Evolutionary conservation across 225 moss, liverwort and hornwort species (phyloP).

Genomic region (Marchantia paleacea): DNA sequence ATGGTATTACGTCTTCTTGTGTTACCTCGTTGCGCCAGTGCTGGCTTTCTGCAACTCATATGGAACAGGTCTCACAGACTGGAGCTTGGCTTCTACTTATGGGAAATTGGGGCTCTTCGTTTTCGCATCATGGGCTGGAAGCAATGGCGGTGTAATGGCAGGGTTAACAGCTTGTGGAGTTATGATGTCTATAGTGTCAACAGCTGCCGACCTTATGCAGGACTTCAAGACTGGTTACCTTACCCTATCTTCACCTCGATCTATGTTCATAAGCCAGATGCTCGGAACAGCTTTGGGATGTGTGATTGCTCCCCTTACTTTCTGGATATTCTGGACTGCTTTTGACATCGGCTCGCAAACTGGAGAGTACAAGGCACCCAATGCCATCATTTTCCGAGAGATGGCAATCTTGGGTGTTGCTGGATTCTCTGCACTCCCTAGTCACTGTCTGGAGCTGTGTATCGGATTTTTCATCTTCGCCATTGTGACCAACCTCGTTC

Average conservation of each 20-base stretch:
- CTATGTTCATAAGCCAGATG: constrained; percentile 93
- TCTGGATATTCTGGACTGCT: constrained; percentile 92
- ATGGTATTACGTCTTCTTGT: constrained; percentile 86
- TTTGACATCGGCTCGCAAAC: constrained; percentile 62
- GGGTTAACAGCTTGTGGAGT: constrained; percentile 77
- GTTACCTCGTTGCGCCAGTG: constrained; percentile 76
- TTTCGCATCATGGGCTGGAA: constrained; percentile 83
- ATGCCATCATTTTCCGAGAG: constrained; percentile 71
- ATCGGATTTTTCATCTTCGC: constrained; percentile 61
- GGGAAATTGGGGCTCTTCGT: constrained; percentile 91
- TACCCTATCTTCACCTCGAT: constrained; percentile 77
- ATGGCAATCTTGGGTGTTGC: constrained; percentile 85
- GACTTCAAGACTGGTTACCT: constrained; percentile 89
- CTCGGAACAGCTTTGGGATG: constrained; percentile 66
- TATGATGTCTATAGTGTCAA: constrained; percentile 81
- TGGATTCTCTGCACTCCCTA: constrained; percentile 66
- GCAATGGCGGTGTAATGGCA: constrained; percentile 65
- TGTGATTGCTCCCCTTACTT: constrained; percentile 65
- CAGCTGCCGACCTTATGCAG: constrained; percentile 83
- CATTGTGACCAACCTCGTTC: constrained; percentile 52
- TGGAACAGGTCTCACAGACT: constrained; percentile 80
- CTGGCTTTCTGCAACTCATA: constrained; percentile 93
- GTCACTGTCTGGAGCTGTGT: constrained; percentile 66
- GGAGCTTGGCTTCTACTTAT: constrained; percentile 79
- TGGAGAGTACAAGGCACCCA: constrained; percentile 74